phyloP scores from a whole-genome alignment of 257 asterid genomes.

The Solanum habrochaites region DNA sequence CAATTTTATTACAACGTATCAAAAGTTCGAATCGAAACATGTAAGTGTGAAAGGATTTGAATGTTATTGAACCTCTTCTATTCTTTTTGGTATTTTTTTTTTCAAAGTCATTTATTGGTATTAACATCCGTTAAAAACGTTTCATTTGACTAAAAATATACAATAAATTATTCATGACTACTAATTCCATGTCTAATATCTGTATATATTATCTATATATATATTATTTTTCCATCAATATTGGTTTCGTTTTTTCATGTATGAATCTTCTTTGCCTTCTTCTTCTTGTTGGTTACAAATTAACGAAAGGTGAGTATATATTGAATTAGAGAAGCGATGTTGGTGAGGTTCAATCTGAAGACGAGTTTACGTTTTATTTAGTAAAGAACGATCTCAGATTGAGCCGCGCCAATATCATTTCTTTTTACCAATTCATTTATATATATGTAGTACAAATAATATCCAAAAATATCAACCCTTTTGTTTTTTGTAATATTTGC shows the following conservation, averaged over 20 bases:
- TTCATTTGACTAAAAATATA: neutral
- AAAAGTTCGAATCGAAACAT: neutral
- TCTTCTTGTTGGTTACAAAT: neutral
- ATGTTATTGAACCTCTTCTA: neutral
- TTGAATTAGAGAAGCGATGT: conserved; percentile 40
- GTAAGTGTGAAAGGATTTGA: neutral
- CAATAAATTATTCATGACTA: neutral
- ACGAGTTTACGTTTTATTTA: conserved; percentile 31
- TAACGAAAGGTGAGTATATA: neutral
- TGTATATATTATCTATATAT: neutral
- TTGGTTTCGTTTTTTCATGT: neutral
- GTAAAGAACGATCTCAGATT: conserved; percentile 81
- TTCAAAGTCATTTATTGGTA: neutral
- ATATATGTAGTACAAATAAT: too few species aligned
- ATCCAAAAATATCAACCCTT: too few species aligned
- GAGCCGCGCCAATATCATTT: conserved; percentile 98
- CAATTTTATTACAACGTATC: neutral
- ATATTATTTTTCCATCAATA: neutral
- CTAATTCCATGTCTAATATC: neutral
- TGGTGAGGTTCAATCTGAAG: conserved; percentile 98
- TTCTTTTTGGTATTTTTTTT: neutral
- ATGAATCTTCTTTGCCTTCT: neutral
- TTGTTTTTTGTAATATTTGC: too few species aligned
- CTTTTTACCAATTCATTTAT: neutral
- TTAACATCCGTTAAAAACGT: neutral